Conservation (phyloP, 2,329 filamentous ascomycete species). For the Dactylellina sp. region DNA sequence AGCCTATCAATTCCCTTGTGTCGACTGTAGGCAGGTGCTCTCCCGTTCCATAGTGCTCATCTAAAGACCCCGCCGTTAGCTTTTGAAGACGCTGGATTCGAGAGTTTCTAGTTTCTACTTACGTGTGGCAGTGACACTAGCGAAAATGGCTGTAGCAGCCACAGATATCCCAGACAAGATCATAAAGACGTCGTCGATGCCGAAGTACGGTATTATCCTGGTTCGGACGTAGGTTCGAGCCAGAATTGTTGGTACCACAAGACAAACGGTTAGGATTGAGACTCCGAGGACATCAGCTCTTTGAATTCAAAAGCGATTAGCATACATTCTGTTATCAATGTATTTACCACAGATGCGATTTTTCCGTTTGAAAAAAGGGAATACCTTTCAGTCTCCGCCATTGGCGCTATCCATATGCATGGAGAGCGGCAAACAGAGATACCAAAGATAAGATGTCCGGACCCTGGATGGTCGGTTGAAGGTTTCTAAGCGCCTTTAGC, state of each 20-base stretch:
- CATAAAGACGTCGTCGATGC: conserved; percentile 48
- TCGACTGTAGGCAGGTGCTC: conserved; percentile 41
- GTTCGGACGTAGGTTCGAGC: conserved; percentile 38
- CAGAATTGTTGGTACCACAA: conserved; percentile 25
- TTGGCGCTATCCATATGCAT: background rate
- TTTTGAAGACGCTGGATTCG: background rate
- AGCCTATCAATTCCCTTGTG: conserved; percentile 18
- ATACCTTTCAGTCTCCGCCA: conserved; percentile 15
- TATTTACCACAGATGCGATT: no score
- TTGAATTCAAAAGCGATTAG: conserved; percentile 12
- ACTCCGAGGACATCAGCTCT: conserved; percentile 23
- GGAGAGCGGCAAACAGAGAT: background rate
- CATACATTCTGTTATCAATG: background rate
- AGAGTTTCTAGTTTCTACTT: background rate
- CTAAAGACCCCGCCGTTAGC: conserved; percentile 12
- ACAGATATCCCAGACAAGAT: conserved; percentile 33
- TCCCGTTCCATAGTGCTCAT: conserved; percentile 36
- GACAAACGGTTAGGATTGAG: conserved; percentile 17
- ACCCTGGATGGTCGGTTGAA: background rate
- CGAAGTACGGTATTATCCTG: conserved; percentile 37
- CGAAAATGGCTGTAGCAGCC: conserved; percentile 12
- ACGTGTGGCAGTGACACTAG: conserved; percentile 24
- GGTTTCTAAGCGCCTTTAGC: background rate
- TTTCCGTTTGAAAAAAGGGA: background rate
- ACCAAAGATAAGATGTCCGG: no score